Evolutionary conservation across 805 yeast species (phyloP).

Genomic region (Candida krabiensis): DNA sequence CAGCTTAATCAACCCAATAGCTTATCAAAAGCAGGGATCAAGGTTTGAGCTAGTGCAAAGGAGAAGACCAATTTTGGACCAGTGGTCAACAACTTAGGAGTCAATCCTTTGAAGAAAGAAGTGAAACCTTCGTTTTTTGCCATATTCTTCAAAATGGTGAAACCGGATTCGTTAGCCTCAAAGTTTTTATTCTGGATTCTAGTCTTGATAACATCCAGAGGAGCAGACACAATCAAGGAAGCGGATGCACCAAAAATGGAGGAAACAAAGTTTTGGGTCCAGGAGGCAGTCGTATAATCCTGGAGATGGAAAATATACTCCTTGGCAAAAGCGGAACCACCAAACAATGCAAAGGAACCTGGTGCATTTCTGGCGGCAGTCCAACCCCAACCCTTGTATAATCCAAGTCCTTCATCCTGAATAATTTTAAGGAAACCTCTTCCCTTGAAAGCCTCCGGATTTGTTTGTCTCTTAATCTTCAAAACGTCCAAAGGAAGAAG

Average conservation of each 20-base stretch:
- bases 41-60: slow-evolving; percentile 95
- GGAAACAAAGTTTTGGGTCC: slow-evolving; percentile 92
- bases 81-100: slow-evolving; percentile 94
- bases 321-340: slow-evolving; percentile 98
- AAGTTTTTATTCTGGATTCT: slow-evolving; percentile 96
- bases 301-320: slow-evolving; percentile 85
- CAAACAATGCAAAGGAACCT: slow-evolving; percentile 95
- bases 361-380: slow-evolving; percentile 99
- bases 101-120: slow-evolving; percentile 93
- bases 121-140: slow-evolving; percentile 85
- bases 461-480: slow-evolving; percentile 98
- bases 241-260: slow-evolving; percentile 97
- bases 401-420: slow-evolving; percentile 86
- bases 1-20: slow-evolving; percentile 39
- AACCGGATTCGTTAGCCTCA: slow-evolving; percentile 92
- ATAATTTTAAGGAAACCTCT: slow-evolving; percentile 90
- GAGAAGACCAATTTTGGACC: slow-evolving; percentile 98
- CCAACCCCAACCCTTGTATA: slow-evolving; percentile 99
- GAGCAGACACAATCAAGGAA: slow-evolving; percentile 94
- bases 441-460: slow-evolving; percentile 99
- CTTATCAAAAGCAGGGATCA: slow-evolving; percentile 94
- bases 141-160: slow-evolving; percentile 91
- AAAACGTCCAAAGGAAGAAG: slow-evolving; percentile 93
- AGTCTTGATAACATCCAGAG: slow-evolving; percentile 96
- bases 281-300: slow-evolving; percentile 90